Evolutionary conservation across 345 rosid species (phyloP).

Genomic region (Geranium rotundifolium): DNA sequence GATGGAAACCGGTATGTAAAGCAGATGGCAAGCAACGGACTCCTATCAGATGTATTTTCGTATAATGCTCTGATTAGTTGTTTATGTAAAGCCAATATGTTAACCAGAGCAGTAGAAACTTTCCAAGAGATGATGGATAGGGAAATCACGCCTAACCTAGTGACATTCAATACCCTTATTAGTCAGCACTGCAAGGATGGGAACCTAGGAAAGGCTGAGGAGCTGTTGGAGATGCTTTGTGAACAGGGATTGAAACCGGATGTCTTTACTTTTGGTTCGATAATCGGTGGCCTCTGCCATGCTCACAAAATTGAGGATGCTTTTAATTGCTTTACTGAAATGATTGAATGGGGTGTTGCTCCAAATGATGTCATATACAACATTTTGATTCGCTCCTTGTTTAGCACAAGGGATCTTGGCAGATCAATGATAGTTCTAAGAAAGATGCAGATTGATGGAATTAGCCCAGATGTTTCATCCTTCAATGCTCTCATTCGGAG

Average conservation of each 20-base stretch:
- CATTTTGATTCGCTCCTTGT: constrained; percentile 47
- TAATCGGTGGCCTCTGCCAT: constrained; percentile 73
- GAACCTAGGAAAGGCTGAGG: constrained; percentile 29
- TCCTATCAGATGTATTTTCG: constrained; percentile 38
- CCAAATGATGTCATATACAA: constrained; percentile 66
- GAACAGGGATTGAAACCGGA: constrained; percentile 59
- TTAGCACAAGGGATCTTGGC: constrained; percentile 39
- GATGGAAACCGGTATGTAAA: constrained; percentile 45
- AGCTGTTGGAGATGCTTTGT: constrained; percentile 39
- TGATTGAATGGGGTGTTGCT: constrained; percentile 69
- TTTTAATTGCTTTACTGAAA: constrained; percentile 67
- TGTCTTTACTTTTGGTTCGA: constrained; percentile 58
- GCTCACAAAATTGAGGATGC: constrained; percentile 55
- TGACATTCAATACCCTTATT: constrained; percentile 74
- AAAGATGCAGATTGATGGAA: constrained; percentile 52
- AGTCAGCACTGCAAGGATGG: constrained; percentile 45
- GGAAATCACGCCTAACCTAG: constrained; percentile 56
- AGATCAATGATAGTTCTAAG: constrained; percentile 42
- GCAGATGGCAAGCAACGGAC: constrained; percentile 36
- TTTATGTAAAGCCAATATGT: constrained; percentile 54
- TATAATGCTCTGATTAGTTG: constrained; percentile 72
- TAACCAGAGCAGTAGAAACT: constrained; percentile 33
- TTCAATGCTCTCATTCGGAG: constrained; percentile 58
- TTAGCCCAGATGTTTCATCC: constrained; percentile 46
- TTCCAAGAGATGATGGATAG: constrained; percentile 40